Percentiles rank a stretch among this genome's conserved stretches.
These are phyloP conservation scores for Schizochytrium sp. DNA, from an alignment of 108 stramenopile species.

Conservation along the genomic window DNA sequence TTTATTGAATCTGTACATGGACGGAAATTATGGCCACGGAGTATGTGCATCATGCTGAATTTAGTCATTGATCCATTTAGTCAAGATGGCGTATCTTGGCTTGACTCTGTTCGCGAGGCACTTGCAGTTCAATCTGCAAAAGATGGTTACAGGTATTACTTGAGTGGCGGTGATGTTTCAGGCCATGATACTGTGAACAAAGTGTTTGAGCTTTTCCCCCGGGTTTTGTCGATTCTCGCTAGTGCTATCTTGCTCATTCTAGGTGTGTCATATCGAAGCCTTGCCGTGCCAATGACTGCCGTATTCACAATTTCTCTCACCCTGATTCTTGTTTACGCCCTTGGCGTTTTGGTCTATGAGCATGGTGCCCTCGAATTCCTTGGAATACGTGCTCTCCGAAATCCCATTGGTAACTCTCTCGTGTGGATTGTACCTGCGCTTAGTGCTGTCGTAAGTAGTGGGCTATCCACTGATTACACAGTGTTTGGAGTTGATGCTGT, in stretches of 20 bases:
- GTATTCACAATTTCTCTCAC: conserved; percentile 36
- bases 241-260: neutral
- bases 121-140: neutral
- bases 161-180: conserved; percentile 8
- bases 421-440: conserved; percentile 45
- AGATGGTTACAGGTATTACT: conserved; percentile 11
- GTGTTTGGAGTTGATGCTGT: conserved; percentile 41
- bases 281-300: conserved; percentile 6
- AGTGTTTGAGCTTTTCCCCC: conserved; percentile 51
- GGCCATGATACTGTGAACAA: conserved; percentile 55
- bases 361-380: conserved; percentile 15
- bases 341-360: conserved; percentile 41
- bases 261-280: conserved; percentile 51
- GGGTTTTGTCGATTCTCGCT: neutral
- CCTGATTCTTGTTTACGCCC: conserved; percentile 27
- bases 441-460: conserved; percentile 3
- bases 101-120: conserved; percentile 5
- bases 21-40: neutral
- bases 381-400: conserved; percentile 13
- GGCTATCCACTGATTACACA: conserved; percentile 22
- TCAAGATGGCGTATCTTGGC: conserved; percentile 41
- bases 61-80: conserved; percentile 49
- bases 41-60: neutral
- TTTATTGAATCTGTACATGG: conserved; percentile 27
- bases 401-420: conserved; percentile 19